Conservation (phyloP, 1,284 basidiomycete genomes). For the Boletus smithii region DNA sequence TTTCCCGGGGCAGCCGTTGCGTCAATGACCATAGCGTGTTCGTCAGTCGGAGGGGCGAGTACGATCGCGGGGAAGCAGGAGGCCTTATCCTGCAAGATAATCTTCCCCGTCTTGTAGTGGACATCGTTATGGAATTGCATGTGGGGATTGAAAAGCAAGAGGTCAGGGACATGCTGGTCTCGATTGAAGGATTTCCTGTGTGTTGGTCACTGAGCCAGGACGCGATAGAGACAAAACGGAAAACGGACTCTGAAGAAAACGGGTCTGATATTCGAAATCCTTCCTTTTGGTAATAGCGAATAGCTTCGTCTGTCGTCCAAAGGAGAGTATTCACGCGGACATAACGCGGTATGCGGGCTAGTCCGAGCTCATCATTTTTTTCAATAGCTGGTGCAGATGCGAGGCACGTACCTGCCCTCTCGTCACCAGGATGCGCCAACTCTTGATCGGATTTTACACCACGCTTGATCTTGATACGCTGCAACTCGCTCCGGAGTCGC, state of each 20-base stretch:
- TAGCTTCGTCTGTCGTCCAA: constrained; percentile 61
- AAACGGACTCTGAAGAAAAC: constrained; percentile 48
- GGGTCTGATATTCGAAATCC: constrained; percentile 55
- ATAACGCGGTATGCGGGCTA: constrained; percentile 78
- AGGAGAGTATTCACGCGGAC: constrained; percentile 79
- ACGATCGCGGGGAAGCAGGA: constrained; percentile 93
- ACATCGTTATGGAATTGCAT: constrained; percentile 58
- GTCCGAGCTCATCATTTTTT: constrained; percentile 3
- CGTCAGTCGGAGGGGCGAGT: constrained; percentile 57
- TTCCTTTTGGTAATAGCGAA: constrained; percentile 48
- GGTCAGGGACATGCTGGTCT: constrained; percentile 78
- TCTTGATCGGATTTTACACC: constrained; percentile 66
- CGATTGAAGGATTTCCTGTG: constrained; percentile 58
- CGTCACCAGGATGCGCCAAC: constrained; percentile 59
- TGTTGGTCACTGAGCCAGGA: constrained; percentile 6
- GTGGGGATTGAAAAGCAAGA: constrained; percentile 74
- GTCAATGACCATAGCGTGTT: constrained; percentile 71
- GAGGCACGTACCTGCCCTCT: constrained; percentile 52
- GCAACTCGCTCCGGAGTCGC: constrained; percentile 81
- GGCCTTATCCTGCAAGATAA: constrained; percentile 97
- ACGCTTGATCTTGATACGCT: constrained; percentile 78
- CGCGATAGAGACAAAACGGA: neutral
- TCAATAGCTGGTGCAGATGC: neutral
- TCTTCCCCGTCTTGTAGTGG: constrained; percentile 68
- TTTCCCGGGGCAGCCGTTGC: constrained; percentile 97